These are phyloP conservation scores for Fragilaria crotonensis DNA, from an alignment of 108 stramenopile genomes.

Conservation along the genomic window DNA sequence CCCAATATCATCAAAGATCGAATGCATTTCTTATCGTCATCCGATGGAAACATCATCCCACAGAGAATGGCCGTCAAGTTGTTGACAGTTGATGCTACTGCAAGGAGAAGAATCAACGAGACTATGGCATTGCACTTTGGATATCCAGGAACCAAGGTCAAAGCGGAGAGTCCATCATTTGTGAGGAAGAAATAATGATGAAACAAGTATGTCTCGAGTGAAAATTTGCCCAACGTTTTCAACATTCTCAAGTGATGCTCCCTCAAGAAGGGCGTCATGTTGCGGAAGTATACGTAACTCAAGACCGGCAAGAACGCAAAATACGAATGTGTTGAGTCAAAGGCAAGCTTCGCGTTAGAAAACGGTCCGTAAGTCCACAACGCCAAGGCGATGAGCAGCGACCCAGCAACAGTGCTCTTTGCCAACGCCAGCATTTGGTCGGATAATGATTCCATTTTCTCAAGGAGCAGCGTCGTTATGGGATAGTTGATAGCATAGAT, in stretches of 20 bases:
- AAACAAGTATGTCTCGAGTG: constrained; percentile 81
- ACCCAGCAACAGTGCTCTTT: constrained; percentile 27
- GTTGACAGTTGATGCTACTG: constrained; percentile 12
- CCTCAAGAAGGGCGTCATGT: constrained; percentile 39
- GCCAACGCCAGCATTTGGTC: constrained; percentile 17
- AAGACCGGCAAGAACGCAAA: constrained; percentile 68
- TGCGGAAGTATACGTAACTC: constrained; percentile 69
- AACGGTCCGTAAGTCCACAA: constrained; percentile 53
- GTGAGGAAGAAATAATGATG: constrained; percentile 77
- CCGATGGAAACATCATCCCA: constrained; percentile 23
- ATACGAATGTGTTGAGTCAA: constrained; percentile 65
- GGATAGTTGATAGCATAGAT: constrained; percentile 78
- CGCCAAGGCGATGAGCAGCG: constrained; percentile 18
- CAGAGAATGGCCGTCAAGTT: constrained; percentile 19
- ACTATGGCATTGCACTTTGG: constrained; percentile 35
- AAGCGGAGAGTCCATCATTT: constrained; percentile 6
- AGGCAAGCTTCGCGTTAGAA: constrained; percentile 33
- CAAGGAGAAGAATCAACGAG: constrained; percentile 11
- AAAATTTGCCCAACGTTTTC: constrained; percentile 63
- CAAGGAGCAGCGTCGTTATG: constrained; percentile 31
- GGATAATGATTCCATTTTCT: constrained; percentile 20
- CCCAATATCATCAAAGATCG: constrained; percentile 4
- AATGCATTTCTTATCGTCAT: constrained; percentile 15
- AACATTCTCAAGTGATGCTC: constrained; percentile 45
- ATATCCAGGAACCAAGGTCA: constrained; percentile 26